phyloP scores from a whole-genome alignment of 345 rosid genomes.

The Citrus medica region DNA sequence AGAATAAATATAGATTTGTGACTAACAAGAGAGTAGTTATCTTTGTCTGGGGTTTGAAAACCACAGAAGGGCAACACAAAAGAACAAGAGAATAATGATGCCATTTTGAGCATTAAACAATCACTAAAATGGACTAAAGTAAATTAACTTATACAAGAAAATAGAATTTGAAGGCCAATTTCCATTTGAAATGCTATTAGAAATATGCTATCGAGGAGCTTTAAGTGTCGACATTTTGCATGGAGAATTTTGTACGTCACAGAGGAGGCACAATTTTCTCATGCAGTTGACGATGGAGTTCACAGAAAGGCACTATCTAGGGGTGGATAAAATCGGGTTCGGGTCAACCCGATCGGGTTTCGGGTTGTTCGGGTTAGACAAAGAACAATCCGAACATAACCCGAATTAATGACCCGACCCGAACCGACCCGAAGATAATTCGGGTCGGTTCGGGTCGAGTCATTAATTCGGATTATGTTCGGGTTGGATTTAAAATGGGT shows the following conservation, averaged over 20 bases:
- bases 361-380: no score
- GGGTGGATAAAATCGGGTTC: no score
- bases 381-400: no score
- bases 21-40: not conserved
- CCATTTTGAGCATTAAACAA: not conserved
- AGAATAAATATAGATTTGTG: not conserved
- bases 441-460: no score
- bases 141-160: not conserved
- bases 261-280: not conserved
- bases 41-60: not conserved
- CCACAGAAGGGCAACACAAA: not conserved
- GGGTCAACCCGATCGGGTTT: no score
- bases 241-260: not conserved
- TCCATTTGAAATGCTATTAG: not conserved
- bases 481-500: no score
- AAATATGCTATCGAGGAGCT: not conserved
- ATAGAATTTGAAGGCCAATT: not conserved
- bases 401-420: no score
- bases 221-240: not conserved
- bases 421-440: no score
- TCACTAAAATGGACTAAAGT: not conserved
- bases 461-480: no score
- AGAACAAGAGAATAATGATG: not conserved
- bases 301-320: not conserved
- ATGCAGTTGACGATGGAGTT: not conserved